A percentile compares a stretch with the other conserved stretches of the same genome.
These are phyloP conservation scores for Ceratocystis colombiana DNA, from an alignment of 2,329 filamentous ascomycete species.

Conservation along the genomic window DNA sequence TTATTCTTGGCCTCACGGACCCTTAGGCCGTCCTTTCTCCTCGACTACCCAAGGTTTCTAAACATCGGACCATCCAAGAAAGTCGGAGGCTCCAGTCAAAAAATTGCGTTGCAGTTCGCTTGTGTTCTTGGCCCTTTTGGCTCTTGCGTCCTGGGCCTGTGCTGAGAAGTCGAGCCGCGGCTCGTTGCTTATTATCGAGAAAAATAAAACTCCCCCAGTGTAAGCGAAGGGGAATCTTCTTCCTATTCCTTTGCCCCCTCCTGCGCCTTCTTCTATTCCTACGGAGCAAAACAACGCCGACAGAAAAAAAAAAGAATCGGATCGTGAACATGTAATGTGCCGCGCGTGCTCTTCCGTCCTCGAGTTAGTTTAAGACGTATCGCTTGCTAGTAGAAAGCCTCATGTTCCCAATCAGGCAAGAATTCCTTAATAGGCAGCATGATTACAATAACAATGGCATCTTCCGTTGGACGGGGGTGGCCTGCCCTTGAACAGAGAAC, in stretches of 20 bases:
- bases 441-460: neutral
- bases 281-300: neutral
- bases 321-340: neutral
- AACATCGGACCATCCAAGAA: slow-evolving; percentile 4
- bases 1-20: neutral
- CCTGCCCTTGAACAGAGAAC: neutral
- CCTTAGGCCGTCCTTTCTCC: neutral
- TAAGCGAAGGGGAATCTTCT: neutral
- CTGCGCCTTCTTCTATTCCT: neutral
- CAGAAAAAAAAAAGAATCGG: neutral
- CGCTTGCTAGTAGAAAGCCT: neutral
- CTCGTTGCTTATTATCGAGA: neutral
- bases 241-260: neutral
- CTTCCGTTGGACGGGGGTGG: neutral
- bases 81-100: neutral
- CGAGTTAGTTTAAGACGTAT: neutral
- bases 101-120: neutral
- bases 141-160: neutral
- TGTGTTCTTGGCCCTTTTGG: neutral
- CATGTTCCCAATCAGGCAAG: neutral
- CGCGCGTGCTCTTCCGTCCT: neutral
- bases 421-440: neutral
- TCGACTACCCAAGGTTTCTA: neutral
- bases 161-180: neutral
- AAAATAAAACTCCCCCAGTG: neutral